Percentiles rank a stretch among this genome's conserved stretches.
These are phyloP conservation scores for Arabidopsis arenosa DNA, from an alignment of 345 rosid species.

Conservation along the genomic window DNA sequence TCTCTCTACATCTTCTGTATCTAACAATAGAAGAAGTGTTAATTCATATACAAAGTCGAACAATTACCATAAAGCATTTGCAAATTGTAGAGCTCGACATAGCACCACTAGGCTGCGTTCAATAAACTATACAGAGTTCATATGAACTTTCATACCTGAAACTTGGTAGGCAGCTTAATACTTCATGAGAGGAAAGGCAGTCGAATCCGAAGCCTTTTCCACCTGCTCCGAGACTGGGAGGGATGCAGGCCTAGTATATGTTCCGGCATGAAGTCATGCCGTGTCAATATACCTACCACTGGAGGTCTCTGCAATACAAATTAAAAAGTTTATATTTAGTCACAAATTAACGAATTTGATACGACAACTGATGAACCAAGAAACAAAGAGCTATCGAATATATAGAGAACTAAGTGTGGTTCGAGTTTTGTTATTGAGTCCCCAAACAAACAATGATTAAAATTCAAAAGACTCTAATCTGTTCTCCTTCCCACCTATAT, in stretches of 20 bases:
- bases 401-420: slow-evolving; percentile 2
- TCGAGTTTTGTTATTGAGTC: slow-evolving; percentile 12
- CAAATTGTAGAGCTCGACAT: neutral
- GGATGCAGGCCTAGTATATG: slow-evolving; percentile 82
- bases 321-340: neutral
- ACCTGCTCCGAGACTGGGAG: slow-evolving; percentile 53
- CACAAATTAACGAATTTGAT: neutral
- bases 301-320: slow-evolving; percentile 67
- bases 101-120: neutral
- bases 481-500: neutral
- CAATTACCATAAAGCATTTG: neutral
- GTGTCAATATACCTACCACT: slow-evolving; percentile 79
- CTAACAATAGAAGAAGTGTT: neutral
- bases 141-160: slow-evolving; percentile 14
- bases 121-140: neutral
- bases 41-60: neutral
- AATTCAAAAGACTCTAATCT: neutral
- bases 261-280: slow-evolving; percentile 96
- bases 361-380: neutral
- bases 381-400: slow-evolving; percentile 2
- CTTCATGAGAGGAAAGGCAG: slow-evolving; percentile 48
- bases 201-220: slow-evolving; percentile 76
- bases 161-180: neutral
- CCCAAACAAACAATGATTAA: neutral
- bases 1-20: neutral